Evolutionary conservation across 2,329 filamentous ascomycete species (phyloP).

Genomic region (Colletotrichum agaves): DNA sequence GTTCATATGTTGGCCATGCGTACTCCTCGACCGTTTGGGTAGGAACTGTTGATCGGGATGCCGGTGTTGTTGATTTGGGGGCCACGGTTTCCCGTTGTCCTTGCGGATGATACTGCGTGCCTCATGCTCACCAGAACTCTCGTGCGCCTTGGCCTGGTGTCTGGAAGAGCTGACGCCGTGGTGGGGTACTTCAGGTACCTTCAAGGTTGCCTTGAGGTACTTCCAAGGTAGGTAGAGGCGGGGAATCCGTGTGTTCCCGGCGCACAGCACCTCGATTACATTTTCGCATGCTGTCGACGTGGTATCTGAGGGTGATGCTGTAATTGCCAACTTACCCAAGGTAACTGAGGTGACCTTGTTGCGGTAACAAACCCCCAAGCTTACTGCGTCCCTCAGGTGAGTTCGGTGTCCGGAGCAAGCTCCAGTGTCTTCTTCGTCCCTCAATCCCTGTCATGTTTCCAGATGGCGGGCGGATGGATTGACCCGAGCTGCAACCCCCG

Average conservation of each 20-base stretch:
- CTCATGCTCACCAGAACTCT: too few relatives aligned
- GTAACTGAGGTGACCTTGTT: too few relatives aligned
- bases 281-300: conserved; percentile 18
- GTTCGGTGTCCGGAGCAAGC: too few relatives aligned
- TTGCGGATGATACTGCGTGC: too few relatives aligned
- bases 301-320: not conserved
- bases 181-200: conserved; percentile 1
- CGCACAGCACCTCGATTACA: conserved; percentile 19
- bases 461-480: conserved; percentile 19
- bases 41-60: not conserved
- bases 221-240: not conserved
- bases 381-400: too few relatives aligned
- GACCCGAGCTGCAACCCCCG: conserved; percentile 17
- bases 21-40: too few relatives aligned
- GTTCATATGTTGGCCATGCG: too few relatives aligned
- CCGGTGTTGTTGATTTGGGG: not conserved
- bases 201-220: too few relatives aligned
- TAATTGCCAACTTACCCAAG: too few relatives aligned
- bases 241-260: conserved; percentile 24
- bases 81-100: not conserved
- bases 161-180: not conserved
- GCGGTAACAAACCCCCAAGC: too few relatives aligned
- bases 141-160: too few relatives aligned
- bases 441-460: conserved; percentile 11
- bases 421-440: not conserved